phyloP scores from a whole-genome alignment of 306 rosid species.

The Vigna angularis region DNA sequence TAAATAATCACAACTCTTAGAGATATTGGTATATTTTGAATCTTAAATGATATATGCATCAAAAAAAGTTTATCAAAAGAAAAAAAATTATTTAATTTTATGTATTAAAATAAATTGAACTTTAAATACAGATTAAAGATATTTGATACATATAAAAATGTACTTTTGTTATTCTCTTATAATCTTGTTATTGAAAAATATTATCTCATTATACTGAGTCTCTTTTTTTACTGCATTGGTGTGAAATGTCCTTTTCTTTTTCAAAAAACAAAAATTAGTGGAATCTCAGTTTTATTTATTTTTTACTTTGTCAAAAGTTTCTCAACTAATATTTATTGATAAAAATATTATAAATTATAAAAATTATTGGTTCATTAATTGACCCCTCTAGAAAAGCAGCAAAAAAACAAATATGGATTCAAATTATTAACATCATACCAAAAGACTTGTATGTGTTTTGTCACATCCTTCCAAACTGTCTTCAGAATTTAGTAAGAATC shows the following conservation, averaged over 20 bases:
- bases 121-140: background rate
- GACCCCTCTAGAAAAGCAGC: background rate
- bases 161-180: background rate
- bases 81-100: background rate
- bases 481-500: too few species aligned
- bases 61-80: background rate
- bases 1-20: too few species aligned
- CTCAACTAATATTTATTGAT: too few species aligned
- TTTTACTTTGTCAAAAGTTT: background rate
- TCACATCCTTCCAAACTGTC: background rate
- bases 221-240: too few species aligned
- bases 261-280: too few species aligned
- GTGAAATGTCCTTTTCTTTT: too few species aligned
- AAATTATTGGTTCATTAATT: background rate
- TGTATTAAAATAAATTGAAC: background rate
- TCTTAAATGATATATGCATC: too few species aligned
- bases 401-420: constrained; percentile 19
- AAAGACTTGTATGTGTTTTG: constrained; percentile 32
- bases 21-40: too few species aligned
- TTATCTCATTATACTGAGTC: background rate
- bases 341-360: background rate
- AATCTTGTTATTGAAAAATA: background rate
- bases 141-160: background rate
- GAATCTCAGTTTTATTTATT: background rate
- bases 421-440: constrained; percentile 45